Percentiles rank a stretch among this genome's conserved stretches.
phyloP scores from a whole-genome alignment of 2,329 filamentous ascomycete species.

The Penicillium brevicompactum region DNA sequence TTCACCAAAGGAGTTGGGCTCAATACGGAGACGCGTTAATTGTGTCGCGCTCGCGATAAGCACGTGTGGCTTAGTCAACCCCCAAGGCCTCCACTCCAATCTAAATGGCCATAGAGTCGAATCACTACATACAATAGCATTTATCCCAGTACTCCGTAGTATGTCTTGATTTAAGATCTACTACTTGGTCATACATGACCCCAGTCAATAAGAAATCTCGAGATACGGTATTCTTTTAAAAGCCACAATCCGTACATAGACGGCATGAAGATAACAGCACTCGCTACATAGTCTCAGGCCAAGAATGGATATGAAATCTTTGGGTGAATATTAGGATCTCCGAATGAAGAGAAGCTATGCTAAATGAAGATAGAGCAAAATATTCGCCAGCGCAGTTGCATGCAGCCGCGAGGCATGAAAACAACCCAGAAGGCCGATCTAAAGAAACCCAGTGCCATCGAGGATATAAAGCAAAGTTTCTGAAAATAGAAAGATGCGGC shows the following conservation, averaged over 20 bases:
- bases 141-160: too few species aligned
- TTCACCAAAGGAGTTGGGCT: slow-evolving; percentile 14
- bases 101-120: neutral
- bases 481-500: neutral
- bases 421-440: slow-evolving; percentile 8
- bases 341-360: slow-evolving; percentile 13
- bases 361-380: slow-evolving; percentile 2
- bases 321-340: slow-evolving; percentile 17
- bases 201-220: too few species aligned
- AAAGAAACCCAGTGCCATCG: slow-evolving; percentile 3
- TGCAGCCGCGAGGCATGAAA: slow-evolving; percentile 10
- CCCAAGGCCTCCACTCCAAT: neutral
- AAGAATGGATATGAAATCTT: neutral
- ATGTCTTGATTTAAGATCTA: too few species aligned
- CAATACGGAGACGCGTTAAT: slow-evolving; percentile 24
- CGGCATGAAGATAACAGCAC: neutral
- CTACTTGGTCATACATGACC: too few species aligned
- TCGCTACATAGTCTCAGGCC: neutral
- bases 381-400: slow-evolving; percentile 7
- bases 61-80: slow-evolving; percentile 21
- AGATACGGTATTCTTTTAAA: too few species aligned
- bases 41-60: slow-evolving; percentile 27
- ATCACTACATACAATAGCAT: too few species aligned
- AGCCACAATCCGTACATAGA: too few species aligned
- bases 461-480: slow-evolving; percentile 1